These are phyloP conservation scores for Deakozyma indianensis DNA, from an alignment of 805 yeast species.

Conservation along the genomic window DNA sequence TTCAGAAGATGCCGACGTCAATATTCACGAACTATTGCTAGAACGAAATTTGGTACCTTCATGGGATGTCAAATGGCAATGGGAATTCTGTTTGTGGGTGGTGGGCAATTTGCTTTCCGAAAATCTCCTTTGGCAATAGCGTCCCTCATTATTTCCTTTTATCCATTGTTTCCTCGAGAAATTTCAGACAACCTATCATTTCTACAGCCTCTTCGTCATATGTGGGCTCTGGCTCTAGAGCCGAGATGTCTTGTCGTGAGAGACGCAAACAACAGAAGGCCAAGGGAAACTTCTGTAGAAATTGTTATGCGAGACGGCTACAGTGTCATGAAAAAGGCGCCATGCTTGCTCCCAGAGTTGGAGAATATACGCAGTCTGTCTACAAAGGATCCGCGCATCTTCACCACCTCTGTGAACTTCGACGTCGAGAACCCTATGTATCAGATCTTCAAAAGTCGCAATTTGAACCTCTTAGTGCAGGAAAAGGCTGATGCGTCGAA, in stretches of 20 bases:
- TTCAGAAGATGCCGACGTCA: constrained; percentile 58
- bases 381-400: constrained; percentile 35
- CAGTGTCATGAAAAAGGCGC: constrained; percentile 29
- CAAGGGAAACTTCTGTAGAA: constrained; percentile 34
- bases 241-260: constrained; percentile 68
- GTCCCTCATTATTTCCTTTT: constrained; percentile 54
- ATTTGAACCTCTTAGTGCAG: constrained; percentile 38
- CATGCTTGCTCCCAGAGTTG: constrained; percentile 55
- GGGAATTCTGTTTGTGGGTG: constrained; percentile 81
- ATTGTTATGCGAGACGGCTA: constrained; percentile 28
- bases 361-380: constrained; percentile 33
- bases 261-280: constrained; percentile 46
- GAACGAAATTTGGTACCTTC: constrained; percentile 47
- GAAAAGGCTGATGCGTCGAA: constrained; percentile 13
- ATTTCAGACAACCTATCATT: constrained; percentile 39
- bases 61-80: constrained; percentile 69
- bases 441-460: constrained; percentile 26
- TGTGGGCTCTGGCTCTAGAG: constrained; percentile 79
- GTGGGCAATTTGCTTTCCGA: constrained; percentile 77
- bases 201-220: constrained; percentile 73
- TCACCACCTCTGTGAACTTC: constrained; percentile 36
- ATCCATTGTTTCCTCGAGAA: constrained; percentile 50
- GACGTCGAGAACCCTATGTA: constrained; percentile 20
- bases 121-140: constrained; percentile 52
- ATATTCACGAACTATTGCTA: constrained; percentile 34